These are phyloP conservation scores for Arachnopeziza araneosa DNA, from an alignment of 2,329 filamentous ascomycete genomes.

Conservation along the genomic window DNA sequence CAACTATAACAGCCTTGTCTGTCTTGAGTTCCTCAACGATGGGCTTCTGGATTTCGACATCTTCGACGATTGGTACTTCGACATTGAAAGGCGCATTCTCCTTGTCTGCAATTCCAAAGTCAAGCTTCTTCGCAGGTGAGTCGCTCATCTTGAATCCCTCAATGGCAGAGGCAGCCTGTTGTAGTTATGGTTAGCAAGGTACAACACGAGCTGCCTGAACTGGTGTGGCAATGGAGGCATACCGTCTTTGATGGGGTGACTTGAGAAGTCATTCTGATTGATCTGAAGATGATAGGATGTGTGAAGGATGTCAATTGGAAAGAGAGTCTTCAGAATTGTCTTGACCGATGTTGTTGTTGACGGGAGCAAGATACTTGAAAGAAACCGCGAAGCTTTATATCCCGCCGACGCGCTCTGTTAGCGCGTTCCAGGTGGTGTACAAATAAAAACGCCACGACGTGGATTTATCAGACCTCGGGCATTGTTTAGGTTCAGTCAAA, in stretches of 20 bases:
- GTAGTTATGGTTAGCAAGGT: slow-evolving; percentile 25
- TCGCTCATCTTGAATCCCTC: slow-evolving; percentile 51
- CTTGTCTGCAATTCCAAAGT: slow-evolving; percentile 70
- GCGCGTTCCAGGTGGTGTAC: too few relatives aligned
- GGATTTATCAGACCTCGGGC: too few relatives aligned
- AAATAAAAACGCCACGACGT: too few relatives aligned
- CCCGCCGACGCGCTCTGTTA: background rate
- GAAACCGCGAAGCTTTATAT: background rate
- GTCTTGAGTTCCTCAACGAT: slow-evolving; percentile 46
- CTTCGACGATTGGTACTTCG: slow-evolving; percentile 44
- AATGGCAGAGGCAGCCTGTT: slow-evolving; percentile 78
- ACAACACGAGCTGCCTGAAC: slow-evolving; percentile 26
- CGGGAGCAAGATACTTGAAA: background rate
- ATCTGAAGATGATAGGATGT: slow-evolving; percentile 8
- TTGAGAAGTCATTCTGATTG: slow-evolving; percentile 62
- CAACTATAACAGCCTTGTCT: slow-evolving; percentile 36
- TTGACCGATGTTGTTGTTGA: slow-evolving; percentile 11
- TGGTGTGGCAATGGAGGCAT: slow-evolving; percentile 34
- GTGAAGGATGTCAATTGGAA: slow-evolving; percentile 13
- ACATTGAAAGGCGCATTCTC: slow-evolving; percentile 63
- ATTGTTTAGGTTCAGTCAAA: too few relatives aligned
- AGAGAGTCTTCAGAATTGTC: slow-evolving; percentile 12
- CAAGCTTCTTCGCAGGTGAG: slow-evolving; percentile 84
- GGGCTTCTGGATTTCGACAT: slow-evolving; percentile 51
- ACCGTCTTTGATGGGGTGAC: slow-evolving; percentile 71